Base-by-base conservation (phyloP, 2,329 filamentous ascomycete species). In the Gaeumannomyces sp. region DNA sequence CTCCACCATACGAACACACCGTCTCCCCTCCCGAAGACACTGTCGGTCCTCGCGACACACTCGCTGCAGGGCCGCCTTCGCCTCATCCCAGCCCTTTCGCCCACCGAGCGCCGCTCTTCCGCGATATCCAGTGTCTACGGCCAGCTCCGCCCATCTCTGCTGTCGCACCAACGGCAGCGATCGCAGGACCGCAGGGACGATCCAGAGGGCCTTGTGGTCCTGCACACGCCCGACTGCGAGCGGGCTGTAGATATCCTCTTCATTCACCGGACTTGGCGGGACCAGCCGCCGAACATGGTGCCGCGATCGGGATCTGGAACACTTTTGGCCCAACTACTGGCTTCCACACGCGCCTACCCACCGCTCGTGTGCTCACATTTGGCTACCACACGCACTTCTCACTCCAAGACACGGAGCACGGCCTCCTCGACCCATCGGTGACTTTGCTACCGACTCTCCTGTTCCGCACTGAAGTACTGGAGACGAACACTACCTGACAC, bases 171-270 rank as follows among this genome's bases (percentile, higher is more conserved):
- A 31, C 29, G 29, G 29, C 29, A 31, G 7, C 29, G 4, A 31
- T 31, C 50, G n/a, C n/a, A 58, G 56, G 56, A 58, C 56, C 56
- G n/a, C n/a, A 13, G 4, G 1, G 6, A 28, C n/a, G 89, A 91
- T 70, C 76, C 89, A 4, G 79, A 83, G 7, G 60, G 60, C 3
- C 29, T 33, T 3, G 6, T 6, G 3, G 13, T 27, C 6, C 25
- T 61, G 60, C 60, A 61, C n/a, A 35, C 28, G 1, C 60, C 60
- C 33, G 61, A 58, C 19, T 1, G 16, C 19, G 29, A 38, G 27
- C 50, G 63, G 61, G 13, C 61, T 14, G 69, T 67, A 0, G 73
- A 76, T 59, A 71, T 76, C 11, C 65, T 76, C 1, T 74, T 75
- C 64, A 70, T 76, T 3, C 74, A 76, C 65, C n/a, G 75, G 75